A percentile compares a stretch with the other conserved stretches of the same genome.
phyloP scores from a whole-genome alignment of 495 filamentous ascomycete genomes.

The Aspergillus affinis region DNA sequence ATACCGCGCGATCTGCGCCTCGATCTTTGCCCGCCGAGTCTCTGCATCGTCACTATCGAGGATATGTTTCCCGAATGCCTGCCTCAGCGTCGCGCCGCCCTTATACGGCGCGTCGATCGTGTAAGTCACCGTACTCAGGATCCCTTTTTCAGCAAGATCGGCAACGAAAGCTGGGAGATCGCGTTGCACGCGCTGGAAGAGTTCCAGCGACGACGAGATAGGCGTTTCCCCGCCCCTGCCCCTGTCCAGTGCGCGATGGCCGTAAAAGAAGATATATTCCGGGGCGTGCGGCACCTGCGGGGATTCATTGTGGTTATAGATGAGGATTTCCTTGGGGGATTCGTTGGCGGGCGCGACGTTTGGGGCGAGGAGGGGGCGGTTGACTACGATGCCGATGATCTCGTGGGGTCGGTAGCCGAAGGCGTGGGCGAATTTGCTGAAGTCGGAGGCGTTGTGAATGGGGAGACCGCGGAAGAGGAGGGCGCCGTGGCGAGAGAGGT shows the following conservation, averaged over 20 bases:
- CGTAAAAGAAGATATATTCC: conserved; percentile 55
- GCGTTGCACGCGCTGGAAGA: conserved; percentile 47
- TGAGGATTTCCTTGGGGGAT: conserved; percentile 47
- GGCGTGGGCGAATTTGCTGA: conserved; percentile 53
- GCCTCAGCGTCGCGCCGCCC: conserved; percentile 49
- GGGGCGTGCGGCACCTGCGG: conserved; percentile 53
- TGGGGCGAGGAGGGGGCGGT: conserved; percentile 48
- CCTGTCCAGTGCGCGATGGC: conserved; percentile 26
- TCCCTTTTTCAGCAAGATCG: conserved; percentile 45
- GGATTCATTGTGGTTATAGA: conserved; percentile 57
- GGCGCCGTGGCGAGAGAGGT: conserved; percentile 49
- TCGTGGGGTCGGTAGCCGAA: conserved; percentile 56
- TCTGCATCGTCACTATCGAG: conserved; percentile 44
- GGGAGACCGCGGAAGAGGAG: conserved; percentile 36
- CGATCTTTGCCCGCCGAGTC: conserved; percentile 44
- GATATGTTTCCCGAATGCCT: conserved; percentile 54
- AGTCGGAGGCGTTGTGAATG: conserved; percentile 36
- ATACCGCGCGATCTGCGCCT: conserved; percentile 50
- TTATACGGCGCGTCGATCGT: conserved; percentile 43
- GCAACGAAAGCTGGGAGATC: conserved; percentile 50
- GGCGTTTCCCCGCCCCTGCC: conserved; percentile 50
- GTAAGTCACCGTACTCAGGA: conserved; percentile 46
- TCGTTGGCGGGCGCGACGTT: conserved; percentile 57
- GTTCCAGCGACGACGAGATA: conserved; percentile 49
- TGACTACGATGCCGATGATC: conserved; percentile 55